Conservation (phyloP, 306 rosid species). For the Lotus japonicus region DNA sequence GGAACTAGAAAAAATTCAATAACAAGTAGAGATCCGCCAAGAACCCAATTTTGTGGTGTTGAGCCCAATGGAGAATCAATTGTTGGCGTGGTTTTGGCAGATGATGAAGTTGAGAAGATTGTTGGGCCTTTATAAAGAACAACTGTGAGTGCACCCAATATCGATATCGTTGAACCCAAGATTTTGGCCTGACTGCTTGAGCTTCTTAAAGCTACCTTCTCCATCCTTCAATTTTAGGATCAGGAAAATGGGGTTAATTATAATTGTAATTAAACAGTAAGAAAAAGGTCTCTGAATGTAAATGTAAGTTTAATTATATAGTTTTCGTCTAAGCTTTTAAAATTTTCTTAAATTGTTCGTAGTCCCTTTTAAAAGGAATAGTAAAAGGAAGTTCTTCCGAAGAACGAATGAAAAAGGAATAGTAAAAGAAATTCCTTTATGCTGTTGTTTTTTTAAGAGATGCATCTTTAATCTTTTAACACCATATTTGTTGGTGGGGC, state of each 20-base stretch:
- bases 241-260: too few species aligned
- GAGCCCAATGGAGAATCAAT: constrained; percentile 2
- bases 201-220: constrained; percentile 32
- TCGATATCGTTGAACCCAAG: constrained; percentile 36
- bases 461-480: too few species aligned
- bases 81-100: background rate
- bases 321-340: too few species aligned
- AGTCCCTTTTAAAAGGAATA: too few species aligned
- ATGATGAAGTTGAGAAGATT: constrained; percentile 15
- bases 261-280: background rate
- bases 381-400: too few species aligned
- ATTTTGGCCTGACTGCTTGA: constrained; percentile 45
- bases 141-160: constrained; percentile 47
- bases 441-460: too few species aligned
- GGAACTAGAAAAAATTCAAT: constrained; percentile 27
- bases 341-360: too few species aligned
- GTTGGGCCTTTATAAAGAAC: constrained; percentile 47
- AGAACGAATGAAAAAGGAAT: too few species aligned
- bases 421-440: too few species aligned
- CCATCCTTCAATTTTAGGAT: constrained; percentile 40
- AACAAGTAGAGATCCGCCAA: constrained; percentile 41
- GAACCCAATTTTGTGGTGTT: constrained; percentile 38
- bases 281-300: too few species aligned
- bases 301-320: too few species aligned
- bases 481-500: background rate